These are phyloP conservation scores for Symbiodinium natans DNA, from an alignment of 73 alveolate species.

Conservation along the genomic window DNA sequence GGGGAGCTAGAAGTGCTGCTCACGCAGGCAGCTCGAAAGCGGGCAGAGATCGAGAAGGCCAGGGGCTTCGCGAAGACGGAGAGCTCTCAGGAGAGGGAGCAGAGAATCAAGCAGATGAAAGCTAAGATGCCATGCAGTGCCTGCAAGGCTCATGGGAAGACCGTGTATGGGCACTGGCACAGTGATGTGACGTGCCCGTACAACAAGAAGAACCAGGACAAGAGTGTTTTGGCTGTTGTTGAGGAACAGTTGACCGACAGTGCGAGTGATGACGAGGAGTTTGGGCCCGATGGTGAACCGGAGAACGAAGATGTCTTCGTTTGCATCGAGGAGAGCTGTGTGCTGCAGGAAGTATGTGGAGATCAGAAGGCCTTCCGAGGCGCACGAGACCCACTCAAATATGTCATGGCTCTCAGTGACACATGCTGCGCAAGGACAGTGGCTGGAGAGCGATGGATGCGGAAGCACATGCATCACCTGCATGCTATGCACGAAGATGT, in stretches of 20 bases:
- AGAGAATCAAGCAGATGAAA: not conserved
- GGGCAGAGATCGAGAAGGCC: conserved; percentile 6
- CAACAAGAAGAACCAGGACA: not conserved
- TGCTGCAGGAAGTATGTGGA: not conserved
- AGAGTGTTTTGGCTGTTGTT: not conserved
- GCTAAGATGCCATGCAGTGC: not conserved
- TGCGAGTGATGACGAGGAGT: too few species aligned
- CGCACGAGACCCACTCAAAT: too few species aligned
- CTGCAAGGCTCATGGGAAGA: too few species aligned
- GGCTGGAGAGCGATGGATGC: not conserved
- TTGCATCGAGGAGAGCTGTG: not conserved
- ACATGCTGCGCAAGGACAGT: conserved; percentile 3
- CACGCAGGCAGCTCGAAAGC: not conserved
- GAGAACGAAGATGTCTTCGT: not conserved
- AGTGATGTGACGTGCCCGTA: not conserved
- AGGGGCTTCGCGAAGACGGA: conserved; percentile 1
- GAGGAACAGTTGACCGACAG: not conserved
- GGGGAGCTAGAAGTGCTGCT: not conserved
- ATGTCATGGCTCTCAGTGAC: not conserved
- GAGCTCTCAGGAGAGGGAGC: not conserved
- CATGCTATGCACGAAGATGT: not conserved
- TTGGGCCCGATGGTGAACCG: too few species aligned
- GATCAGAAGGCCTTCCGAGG: not conserved
- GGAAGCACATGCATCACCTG: not conserved
- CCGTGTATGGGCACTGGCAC: too few species aligned